Evolutionary conservation across 352 stramenopile species (phyloP).

Genomic region (Hyaloperonospora arabidopsidis): DNA sequence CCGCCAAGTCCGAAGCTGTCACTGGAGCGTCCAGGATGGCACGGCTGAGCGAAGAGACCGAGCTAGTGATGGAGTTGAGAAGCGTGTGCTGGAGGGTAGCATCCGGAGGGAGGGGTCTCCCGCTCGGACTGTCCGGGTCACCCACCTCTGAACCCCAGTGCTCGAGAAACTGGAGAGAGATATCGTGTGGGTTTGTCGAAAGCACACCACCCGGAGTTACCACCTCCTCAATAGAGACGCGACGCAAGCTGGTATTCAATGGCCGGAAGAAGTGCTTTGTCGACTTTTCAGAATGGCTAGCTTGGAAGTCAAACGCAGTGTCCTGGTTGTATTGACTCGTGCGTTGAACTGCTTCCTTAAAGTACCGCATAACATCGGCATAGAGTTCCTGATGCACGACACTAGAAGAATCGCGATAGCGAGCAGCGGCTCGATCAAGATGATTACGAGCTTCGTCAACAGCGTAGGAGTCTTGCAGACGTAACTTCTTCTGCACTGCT

Average conservation of each 20-base stretch:
- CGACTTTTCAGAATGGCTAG: not conserved
- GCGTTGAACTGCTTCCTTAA: not conserved
- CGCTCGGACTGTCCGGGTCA: not conserved
- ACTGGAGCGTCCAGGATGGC: not conserved
- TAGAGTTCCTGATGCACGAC: not conserved
- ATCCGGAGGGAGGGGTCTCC: not conserved
- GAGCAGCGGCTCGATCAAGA: constrained; percentile 1
- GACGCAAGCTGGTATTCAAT: not conserved
- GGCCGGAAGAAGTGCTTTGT: constrained; percentile 1
- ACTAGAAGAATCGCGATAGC: not conserved
- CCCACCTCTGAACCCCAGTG: not conserved
- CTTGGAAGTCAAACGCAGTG: constrained; percentile 1
- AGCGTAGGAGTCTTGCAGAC: not conserved
- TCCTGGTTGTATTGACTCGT: not conserved
- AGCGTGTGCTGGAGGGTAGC: not conserved
- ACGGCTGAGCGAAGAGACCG: not conserved
- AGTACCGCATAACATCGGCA: not conserved
- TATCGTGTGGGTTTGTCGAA: not conserved
- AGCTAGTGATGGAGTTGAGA: not conserved
- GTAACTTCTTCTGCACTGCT: not conserved
- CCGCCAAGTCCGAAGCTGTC: not conserved
- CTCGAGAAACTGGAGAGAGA: not conserved
- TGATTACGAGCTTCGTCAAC: not conserved
- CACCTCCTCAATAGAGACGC: not conserved
- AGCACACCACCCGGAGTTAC: not conserved